Conservation (phyloP, 2,329 filamentous ascomycete genomes). For the Ascochyta pisi region DNA sequence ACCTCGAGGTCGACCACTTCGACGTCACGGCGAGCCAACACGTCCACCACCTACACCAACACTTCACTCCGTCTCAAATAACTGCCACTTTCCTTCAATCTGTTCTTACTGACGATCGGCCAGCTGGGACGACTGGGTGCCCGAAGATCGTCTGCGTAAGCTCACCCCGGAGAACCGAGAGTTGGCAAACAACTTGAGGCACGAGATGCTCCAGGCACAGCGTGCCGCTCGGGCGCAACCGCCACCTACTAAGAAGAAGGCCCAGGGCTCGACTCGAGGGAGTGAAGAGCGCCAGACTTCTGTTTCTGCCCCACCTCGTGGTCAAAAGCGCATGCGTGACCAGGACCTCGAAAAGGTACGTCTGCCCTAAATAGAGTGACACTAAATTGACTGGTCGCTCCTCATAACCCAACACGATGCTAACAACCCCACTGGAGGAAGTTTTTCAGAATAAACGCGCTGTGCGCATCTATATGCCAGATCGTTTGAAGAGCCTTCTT, state of each 20-base stretch:
- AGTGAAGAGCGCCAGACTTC: constrained; percentile 78
- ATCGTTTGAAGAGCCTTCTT: constrained; percentile 87
- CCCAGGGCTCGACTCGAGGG: constrained; percentile 68
- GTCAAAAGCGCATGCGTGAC: constrained; percentile 77
- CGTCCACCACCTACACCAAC: neutral
- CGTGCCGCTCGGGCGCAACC: constrained; percentile 52
- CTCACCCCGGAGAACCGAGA: constrained; percentile 95
- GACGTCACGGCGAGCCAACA: constrained; percentile 7
- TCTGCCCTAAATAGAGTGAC: constrained; percentile 5
- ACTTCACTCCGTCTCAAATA: no score
- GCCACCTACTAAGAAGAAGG: constrained; percentile 63
- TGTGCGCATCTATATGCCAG: constrained; percentile 84
- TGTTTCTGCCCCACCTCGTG: constrained; percentile 64
- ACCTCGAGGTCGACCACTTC: constrained; percentile 20
- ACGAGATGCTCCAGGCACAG: constrained; percentile 69
- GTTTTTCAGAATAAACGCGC: constrained; percentile 82
- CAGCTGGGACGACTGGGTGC: constrained; percentile 98
- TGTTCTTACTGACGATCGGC: constrained; percentile 22
- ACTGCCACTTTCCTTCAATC: neutral
- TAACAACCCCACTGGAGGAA: constrained; percentile 72
- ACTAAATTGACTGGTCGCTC: neutral
- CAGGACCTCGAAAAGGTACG: constrained; percentile 81
- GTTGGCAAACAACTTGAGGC: constrained; percentile 75
- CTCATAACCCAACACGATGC: neutral
- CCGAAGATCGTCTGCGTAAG: constrained; percentile 90